These are phyloP conservation scores for Medicago arabica DNA, from an alignment of 306 rosid genomes.

Conservation along the genomic window DNA sequence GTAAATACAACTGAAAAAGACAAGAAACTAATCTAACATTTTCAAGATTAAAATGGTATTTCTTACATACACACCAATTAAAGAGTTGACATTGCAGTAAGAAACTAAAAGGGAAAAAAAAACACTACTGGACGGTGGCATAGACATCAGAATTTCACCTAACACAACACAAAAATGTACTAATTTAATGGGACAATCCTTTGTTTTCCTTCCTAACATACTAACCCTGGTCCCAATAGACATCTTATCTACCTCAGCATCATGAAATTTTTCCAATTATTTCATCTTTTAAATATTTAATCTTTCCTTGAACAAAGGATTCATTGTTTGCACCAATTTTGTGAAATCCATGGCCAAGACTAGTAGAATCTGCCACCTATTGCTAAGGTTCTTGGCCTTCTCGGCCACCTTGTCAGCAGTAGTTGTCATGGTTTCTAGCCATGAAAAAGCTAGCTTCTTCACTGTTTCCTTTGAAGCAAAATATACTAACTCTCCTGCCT, in stretches of 20 bases:
- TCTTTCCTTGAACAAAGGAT: constrained; percentile 12
- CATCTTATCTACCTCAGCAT: constrained; percentile 28
- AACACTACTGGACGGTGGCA: constrained; percentile 21
- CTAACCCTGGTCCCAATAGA: constrained; percentile 19
- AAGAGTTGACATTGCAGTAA: constrained; percentile 41
- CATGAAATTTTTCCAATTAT: not conserved
- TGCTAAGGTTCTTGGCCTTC: constrained; percentile 67
- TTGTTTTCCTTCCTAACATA: constrained; percentile 52
- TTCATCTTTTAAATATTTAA: constrained; percentile 33
- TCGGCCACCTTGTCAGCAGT: constrained; percentile 71
- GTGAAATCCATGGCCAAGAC: constrained; percentile 48
- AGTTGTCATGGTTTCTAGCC: constrained; percentile 84
- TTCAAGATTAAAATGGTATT: constrained; percentile 19
- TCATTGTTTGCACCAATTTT: constrained; percentile 32
- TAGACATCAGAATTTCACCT: constrained; percentile 53
- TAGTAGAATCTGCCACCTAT: constrained; percentile 55
- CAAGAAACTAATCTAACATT: constrained; percentile 37
- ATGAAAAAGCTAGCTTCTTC: constrained; percentile 49
- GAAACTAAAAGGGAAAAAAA: constrained; percentile 12
- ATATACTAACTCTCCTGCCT: constrained; percentile 69
- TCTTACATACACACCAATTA: constrained; percentile 18
- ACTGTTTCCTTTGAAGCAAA: constrained; percentile 64
- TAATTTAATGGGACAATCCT: constrained; percentile 29
- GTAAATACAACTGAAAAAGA: constrained; percentile 40
- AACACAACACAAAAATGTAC: constrained; percentile 36